Evolutionary conservation across 257 asterid species (phyloP), one percentile per base, ranked within the genome.

Genomic region (Solanum chaucha): DNA sequence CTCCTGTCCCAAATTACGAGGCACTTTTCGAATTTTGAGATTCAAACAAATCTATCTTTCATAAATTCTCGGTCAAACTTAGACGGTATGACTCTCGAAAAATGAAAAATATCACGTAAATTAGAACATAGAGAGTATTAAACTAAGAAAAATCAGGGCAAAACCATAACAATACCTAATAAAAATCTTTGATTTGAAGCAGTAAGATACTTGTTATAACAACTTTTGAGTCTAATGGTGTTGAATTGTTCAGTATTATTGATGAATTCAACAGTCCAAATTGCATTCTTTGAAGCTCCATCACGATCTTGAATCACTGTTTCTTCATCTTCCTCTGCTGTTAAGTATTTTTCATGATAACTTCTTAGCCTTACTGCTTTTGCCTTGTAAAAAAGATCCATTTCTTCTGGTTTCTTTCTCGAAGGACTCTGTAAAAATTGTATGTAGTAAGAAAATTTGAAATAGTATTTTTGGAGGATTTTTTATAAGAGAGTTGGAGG

Each of bases 271-370:
- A 94, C 96, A 7, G 86, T 64, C 98, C 98, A 95, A 19, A 90
- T 91, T 19, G 95, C 97, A 44, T 91, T 88, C 38, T 61, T 87
- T 14, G 95, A 75, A 38, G 93, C 88, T 9, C 97, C 98, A 87
- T 89, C 61, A 6, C 94, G 93, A 64, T 89, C 93, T 74, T 95
- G 98, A 46, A 87, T 87, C n/a, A 95, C 94, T 40, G 97, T 89
- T n/a, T 90, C 92, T 85, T 91, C 95, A 91, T 95, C 97, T 3
- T 91, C 95, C n/a, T 89, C 94, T 20, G 97, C 98, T 36, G 88
- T 75, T n/a, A 95, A 65, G 92, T 89, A 95, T 88, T 96, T 96
- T 82, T 86, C 93, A 88, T 96, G 98, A 44, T 82, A 46, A 83
- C 93, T 89, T 75, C 86, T 90, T 34, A 96, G 93, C 70, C 98